Evolutionary conservation across 2,329 filamentous ascomycete genomes (phyloP), one percentile per base, ranked within the genome.

Genomic region (Colletotrichum shisoi): DNA sequence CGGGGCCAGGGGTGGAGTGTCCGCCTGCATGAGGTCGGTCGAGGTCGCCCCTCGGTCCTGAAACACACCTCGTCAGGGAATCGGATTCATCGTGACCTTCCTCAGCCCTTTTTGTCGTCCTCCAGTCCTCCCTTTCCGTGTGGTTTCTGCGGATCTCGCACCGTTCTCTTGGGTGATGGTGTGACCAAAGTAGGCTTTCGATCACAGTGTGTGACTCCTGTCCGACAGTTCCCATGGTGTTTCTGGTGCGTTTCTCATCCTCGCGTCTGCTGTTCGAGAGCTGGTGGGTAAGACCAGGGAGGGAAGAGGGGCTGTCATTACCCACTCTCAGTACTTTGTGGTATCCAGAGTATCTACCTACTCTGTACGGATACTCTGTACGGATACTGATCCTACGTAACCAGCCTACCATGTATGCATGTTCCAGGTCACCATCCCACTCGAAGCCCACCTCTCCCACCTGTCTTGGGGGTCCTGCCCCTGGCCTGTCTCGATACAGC

Each of bases 211-310:
- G 31, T 8, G 12, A 27, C 7, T 34, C 12, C 37, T 64, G 61
- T 34, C 31, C 31, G 64, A 44, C 61, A 17, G 49, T 53, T 64
- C 48, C 48, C 48, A 37, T 64, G 62, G 44, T 53, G 66, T 68
- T 68, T 68, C 66, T 67, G 52, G 57, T 68, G 62, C 62, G 66
- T 68, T 68, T 68, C 62, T 68, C 62, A 62, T 68, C 63, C 57
- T 62, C 44, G 56, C 57, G 40, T 57, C 57, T 57, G 56, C 57
- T 68, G 62, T 68, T 67, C 60, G 54, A 58, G 62, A 49, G 27
- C 31, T 39, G 46, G 48, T 37, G 27, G 27, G n/a, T 31, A 49
- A 40, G 40, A 54, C 53, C 27, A 53, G 60, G 49, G 54, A 52
- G 59, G 52, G 54, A 7, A 9, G 27, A 9, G 31, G 7, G 31